Conservation (phyloP, 495 filamentous ascomycete species). For the Ramalina intermedia region DNA sequence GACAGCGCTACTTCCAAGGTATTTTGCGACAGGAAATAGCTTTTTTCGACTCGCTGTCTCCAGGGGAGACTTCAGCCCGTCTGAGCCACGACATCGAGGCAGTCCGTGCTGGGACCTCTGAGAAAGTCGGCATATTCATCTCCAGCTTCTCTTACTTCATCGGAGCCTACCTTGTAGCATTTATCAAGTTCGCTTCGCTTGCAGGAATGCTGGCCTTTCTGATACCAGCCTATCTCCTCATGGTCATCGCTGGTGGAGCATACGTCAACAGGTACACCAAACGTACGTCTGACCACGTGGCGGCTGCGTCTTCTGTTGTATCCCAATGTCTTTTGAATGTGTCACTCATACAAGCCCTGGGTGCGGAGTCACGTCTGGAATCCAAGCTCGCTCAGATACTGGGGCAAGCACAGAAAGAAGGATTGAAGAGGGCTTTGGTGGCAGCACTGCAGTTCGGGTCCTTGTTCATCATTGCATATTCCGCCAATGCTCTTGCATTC, state of each 20-base stretch:
- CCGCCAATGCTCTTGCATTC: constrained; percentile 50
- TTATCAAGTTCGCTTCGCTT: constrained; percentile 39
- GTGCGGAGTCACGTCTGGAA: constrained; percentile 33
- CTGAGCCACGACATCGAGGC: constrained; percentile 45
- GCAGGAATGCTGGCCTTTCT: constrained; percentile 42
- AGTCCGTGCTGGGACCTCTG: constrained; percentile 47
- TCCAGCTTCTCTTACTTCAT: constrained; percentile 46
- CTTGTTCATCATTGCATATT: constrained; percentile 51
- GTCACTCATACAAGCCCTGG: constrained; percentile 35
- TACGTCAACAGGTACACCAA: constrained; percentile 45
- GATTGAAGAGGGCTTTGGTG: constrained; percentile 43
- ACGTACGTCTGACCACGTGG: constrained; percentile 34
- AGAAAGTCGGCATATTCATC: constrained; percentile 51
- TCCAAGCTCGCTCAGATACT: constrained; percentile 37
- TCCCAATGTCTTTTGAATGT: constrained; percentile 33
- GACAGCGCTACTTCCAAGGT: constrained; percentile 40
- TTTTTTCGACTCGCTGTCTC: constrained; percentile 42
- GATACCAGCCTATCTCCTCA: constrained; percentile 50
- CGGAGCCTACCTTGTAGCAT: constrained; percentile 48
- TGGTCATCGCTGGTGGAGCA: constrained; percentile 45
- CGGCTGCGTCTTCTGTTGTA: constrained; percentile 33
- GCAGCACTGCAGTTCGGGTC: constrained; percentile 49
- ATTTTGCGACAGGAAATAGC: constrained; percentile 46
- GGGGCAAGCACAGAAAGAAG: constrained; percentile 29
- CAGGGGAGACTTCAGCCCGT: constrained; percentile 47